These are phyloP conservation scores for Mallotus repandus DNA, from an alignment of 441 rosid genomes.

Conservation along the genomic window DNA sequence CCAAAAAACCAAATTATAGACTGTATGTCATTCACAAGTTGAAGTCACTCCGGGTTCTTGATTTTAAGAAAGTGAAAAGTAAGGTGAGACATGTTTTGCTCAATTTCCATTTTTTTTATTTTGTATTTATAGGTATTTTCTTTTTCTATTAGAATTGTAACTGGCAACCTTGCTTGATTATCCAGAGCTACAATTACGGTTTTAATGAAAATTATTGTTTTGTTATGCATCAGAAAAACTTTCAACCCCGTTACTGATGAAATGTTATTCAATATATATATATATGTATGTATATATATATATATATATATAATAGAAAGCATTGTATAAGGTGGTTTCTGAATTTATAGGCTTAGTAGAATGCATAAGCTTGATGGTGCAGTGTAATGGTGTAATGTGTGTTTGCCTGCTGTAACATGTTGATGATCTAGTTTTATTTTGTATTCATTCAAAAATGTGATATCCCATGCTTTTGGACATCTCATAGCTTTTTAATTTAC, in stretches of 20 bases:
- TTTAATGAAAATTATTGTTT: slow-evolving; percentile 1
- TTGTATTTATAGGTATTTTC: background rate
- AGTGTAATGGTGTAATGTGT: too few species aligned
- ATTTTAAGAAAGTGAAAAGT: slow-evolving; percentile 83
- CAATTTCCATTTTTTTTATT: background rate
- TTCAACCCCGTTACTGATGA: background rate
- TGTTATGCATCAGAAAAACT: background rate
- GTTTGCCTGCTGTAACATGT: background rate
- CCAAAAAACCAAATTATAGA: slow-evolving; percentile 88
- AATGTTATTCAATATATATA: background rate
- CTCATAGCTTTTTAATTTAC: too few species aligned
- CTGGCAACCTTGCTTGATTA: background rate
- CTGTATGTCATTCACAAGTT: slow-evolving; percentile 86
- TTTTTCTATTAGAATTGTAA: background rate
- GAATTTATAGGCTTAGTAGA: background rate
- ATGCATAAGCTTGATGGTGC: background rate
- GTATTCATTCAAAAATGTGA: too few species aligned
- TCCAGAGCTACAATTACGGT: background rate
- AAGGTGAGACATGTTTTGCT: slow-evolving; percentile 54
- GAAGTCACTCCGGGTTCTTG: slow-evolving; percentile 83
- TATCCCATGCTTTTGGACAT: too few species aligned
- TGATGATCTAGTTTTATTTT: background rate
- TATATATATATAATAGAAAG: background rate
- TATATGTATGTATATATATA: background rate
- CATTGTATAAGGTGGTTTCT: background rate